A percentile compares a stretch with the other conserved stretches of the same genome.
These are phyloP conservation scores for Mycena metata DNA, from an alignment of 768 basidiomycete species.

Conservation along the genomic window DNA sequence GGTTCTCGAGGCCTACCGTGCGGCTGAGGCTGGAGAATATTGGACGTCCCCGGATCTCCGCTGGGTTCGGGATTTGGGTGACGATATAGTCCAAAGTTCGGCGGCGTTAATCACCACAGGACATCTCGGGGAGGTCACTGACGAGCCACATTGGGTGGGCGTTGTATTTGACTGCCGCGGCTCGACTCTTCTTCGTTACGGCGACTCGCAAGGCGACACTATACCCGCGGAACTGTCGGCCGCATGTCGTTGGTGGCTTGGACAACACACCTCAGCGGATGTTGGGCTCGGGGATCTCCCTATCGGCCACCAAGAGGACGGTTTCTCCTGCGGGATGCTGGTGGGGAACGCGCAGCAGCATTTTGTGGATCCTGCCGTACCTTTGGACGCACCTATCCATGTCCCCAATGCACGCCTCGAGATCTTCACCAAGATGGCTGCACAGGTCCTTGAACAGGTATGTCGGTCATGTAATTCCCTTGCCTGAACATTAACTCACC, in stretches of 20 bases:
- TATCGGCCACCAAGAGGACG: background rate
- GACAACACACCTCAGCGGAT: background rate
- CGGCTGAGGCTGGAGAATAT: too few relatives aligned
- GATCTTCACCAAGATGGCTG: too few relatives aligned
- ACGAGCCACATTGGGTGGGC: slow-evolving; percentile 19
- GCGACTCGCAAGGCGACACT: slow-evolving; percentile 7
- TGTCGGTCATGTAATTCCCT: too few relatives aligned
- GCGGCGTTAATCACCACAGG: slow-evolving; percentile 4
- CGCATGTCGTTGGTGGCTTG: slow-evolving; percentile 27
- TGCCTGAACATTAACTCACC: too few relatives aligned
- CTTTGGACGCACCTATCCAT: background rate
- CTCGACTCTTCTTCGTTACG: slow-evolving; percentile 8
- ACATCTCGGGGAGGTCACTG: slow-evolving; percentile 11
- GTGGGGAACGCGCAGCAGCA: slow-evolving; percentile 1
- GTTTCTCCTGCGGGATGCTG: slow-evolving; percentile 5
- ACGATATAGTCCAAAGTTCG: background rate
- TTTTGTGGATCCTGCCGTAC: background rate
- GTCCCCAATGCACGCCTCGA: too few relatives aligned
- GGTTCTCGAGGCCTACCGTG: background rate
- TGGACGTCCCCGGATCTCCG: too few relatives aligned
- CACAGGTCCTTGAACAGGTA: too few relatives aligned
- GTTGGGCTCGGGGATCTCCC: background rate
- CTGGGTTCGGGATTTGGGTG: background rate
- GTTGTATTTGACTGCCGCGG: slow-evolving; percentile 11
- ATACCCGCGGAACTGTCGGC: background rate